Conservation (phyloP, 2,329 filamentous ascomycete genomes). For the Alternaria sp. region DNA sequence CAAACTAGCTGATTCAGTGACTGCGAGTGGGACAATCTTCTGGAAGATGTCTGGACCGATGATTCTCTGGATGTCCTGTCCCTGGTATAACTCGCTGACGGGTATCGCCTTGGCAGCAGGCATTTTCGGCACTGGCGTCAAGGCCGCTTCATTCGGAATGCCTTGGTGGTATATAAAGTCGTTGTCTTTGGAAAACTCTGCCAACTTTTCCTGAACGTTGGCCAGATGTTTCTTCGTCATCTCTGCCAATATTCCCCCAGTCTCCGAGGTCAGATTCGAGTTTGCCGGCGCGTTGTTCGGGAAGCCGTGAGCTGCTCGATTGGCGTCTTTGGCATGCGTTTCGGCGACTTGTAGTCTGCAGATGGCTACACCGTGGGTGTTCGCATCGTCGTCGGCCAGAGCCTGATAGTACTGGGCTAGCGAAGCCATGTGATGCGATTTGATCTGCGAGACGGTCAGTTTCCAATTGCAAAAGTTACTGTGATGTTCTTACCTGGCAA, state of each 20-base stretch:
- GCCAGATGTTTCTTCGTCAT: slow-evolving; percentile 83
- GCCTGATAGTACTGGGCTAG: slow-evolving; percentile 95
- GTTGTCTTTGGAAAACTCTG: slow-evolving; percentile 85
- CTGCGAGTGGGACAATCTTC: slow-evolving; percentile 93
- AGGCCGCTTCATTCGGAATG: slow-evolving; percentile 83
- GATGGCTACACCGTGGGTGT: slow-evolving; percentile 85
- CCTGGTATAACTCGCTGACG: slow-evolving; percentile 94
- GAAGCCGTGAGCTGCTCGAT: slow-evolving; percentile 78
- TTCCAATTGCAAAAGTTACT: background rate
- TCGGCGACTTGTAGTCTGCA: slow-evolving; percentile 85
- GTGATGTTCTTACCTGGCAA: slow-evolving; percentile 68
- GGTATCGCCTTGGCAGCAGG: slow-evolving; percentile 97
- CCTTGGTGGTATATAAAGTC: slow-evolving; percentile 98
- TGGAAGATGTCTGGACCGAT: slow-evolving; percentile 97
- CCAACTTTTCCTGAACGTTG: slow-evolving; percentile 81
- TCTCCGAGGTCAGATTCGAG: slow-evolving; percentile 85
- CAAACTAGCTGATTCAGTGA: slow-evolving; percentile 94
- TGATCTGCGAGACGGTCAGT: slow-evolving; percentile 62
- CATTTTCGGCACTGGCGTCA: slow-evolving; percentile 85
- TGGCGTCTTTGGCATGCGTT: slow-evolving; percentile 78
- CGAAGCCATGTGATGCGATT: slow-evolving; percentile 83
- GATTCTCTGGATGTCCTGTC: slow-evolving; percentile 95
- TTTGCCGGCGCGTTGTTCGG: slow-evolving; percentile 80
- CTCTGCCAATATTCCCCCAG: slow-evolving; percentile 76
- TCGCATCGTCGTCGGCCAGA: slow-evolving; percentile 86